These are phyloP conservation scores for Ilyonectria robusta DNA, from an alignment of 2,329 filamentous ascomycete genomes.

Conservation along the genomic window DNA sequence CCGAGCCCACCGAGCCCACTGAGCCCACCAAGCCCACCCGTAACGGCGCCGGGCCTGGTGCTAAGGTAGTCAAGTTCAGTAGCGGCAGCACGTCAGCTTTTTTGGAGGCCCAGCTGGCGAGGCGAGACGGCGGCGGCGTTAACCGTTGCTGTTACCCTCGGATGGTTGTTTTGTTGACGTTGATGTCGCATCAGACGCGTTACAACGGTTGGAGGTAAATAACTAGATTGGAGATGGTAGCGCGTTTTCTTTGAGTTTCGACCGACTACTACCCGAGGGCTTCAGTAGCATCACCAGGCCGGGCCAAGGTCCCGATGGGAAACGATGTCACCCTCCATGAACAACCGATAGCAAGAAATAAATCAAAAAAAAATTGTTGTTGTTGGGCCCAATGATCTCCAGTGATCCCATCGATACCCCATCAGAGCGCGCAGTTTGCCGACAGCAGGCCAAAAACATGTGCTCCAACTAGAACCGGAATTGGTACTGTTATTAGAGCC, in stretches of 20 bases:
- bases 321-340: conserved; percentile 26
- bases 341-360: conserved; percentile 1
- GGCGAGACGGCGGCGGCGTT: conserved; percentile 28
- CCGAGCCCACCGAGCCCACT: neutral
- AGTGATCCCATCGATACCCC: conserved; percentile 18
- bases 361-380: conserved; percentile 1
- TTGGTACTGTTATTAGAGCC: neutral
- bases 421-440: conserved; percentile 7
- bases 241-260: conserved; percentile 8
- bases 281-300: conserved; percentile 21
- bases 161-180: conserved; percentile 27
- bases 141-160: conserved; percentile 14
- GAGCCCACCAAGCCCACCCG: neutral
- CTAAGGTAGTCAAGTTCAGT: conserved; percentile 12
- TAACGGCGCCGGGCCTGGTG: neutral
- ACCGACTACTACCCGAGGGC: neutral
- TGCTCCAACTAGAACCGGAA: neutral
- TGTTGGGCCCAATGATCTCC: conserved; percentile 22
- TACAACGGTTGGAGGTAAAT: conserved; percentile 22
- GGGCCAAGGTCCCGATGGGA: conserved; percentile 11
- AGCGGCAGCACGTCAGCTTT: conserved; percentile 7
- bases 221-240: conserved; percentile 6
- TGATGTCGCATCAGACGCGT: conserved; percentile 24
- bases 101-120: neutral
- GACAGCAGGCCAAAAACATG: neutral